phyloP scores from a whole-genome alignment of 805 yeast species.

The Saturnispora besseyi region DNA sequence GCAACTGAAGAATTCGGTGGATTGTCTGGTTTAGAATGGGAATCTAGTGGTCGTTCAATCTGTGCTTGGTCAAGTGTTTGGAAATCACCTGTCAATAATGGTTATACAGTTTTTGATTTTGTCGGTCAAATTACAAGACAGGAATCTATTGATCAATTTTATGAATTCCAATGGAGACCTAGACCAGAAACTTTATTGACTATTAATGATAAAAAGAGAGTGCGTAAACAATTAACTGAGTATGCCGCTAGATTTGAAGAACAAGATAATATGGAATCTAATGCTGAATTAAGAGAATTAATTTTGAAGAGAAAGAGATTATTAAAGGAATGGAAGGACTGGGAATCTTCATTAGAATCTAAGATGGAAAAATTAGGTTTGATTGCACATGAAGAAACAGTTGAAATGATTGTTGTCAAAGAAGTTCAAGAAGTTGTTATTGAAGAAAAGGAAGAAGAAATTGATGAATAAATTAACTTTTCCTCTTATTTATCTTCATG shows the following conservation, averaged over 20 bases:
- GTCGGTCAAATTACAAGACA: conserved; percentile 71
- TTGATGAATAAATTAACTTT: conserved; percentile 28
- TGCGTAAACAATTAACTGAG: conserved; percentile 80
- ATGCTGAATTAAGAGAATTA: conserved; percentile 82
- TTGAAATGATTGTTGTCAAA: conserved; percentile 50
- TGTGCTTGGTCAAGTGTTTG: conserved; percentile 83
- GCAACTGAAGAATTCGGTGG: conserved; percentile 62
- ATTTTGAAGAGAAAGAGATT: conserved; percentile 74
- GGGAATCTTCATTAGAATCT: conserved; percentile 50
- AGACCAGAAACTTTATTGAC: conserved; percentile 76
- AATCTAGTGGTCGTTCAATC: conserved; percentile 87
- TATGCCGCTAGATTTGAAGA: conserved; percentile 91
- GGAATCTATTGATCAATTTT: conserved; percentile 73
- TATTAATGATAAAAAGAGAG: conserved; percentile 77
- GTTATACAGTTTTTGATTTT: conserved; percentile 79
- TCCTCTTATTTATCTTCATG: not conserved
- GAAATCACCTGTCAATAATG: conserved; percentile 81
- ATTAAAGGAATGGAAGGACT: conserved; percentile 77
- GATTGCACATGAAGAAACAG: conserved; percentile 41
- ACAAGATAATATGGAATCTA: conserved; percentile 91
- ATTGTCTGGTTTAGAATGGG: conserved; percentile 84
- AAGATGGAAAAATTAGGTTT: conserved; percentile 39
- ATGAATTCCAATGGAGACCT: conserved; percentile 94
- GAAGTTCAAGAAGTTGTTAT: conserved; percentile 70
- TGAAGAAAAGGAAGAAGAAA: conserved; percentile 63